Evolutionary conservation across 78 protist genomes (phyloP).

Genomic region (Dictyostelium brefeldianum): DNA sequence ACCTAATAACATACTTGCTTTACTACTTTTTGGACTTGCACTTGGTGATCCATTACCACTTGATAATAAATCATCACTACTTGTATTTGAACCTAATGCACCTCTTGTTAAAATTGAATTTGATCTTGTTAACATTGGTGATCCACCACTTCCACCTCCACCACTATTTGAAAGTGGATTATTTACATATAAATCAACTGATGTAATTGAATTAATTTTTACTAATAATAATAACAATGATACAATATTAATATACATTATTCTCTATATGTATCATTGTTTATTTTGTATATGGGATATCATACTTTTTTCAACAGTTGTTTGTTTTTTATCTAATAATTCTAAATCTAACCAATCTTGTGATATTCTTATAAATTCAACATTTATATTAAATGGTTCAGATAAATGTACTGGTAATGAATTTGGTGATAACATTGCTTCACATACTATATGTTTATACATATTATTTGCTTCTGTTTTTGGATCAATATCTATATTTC

Average conservation of each 20-base stretch:
- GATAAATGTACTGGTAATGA: slow-evolving; percentile 70
- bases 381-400: slow-evolving; percentile 72
- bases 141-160: background rate
- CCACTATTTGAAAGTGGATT: background rate
- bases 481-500: slow-evolving; percentile 15
- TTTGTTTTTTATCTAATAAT: slow-evolving; percentile 34
- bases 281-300: background rate
- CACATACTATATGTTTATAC: slow-evolving; percentile 55
- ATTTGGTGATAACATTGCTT: background rate
- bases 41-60: slow-evolving; percentile 4
- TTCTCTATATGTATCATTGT: too few species aligned
- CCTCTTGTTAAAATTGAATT: slow-evolving; percentile 35
- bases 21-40: background rate
- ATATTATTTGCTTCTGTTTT: slow-evolving; percentile 27
- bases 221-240: background rate
- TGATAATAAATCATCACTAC: slow-evolving; percentile 12
- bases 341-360: slow-evolving; percentile 39
- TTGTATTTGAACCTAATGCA: slow-evolving; percentile 19
- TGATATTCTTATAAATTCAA: slow-evolving; percentile 54
- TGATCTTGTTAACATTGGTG: slow-evolving; percentile 28
- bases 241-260: too few species aligned
- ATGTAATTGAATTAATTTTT: slow-evolving; percentile 26
- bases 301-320: slow-evolving; percentile 48
- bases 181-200: background rate
- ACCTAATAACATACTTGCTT: slow-evolving; percentile 65